Evolutionary conservation across 1,139 yeast genomes (phyloP), one percentile per base, ranked within the genome.

Genomic region (Pichia terricola): DNA sequence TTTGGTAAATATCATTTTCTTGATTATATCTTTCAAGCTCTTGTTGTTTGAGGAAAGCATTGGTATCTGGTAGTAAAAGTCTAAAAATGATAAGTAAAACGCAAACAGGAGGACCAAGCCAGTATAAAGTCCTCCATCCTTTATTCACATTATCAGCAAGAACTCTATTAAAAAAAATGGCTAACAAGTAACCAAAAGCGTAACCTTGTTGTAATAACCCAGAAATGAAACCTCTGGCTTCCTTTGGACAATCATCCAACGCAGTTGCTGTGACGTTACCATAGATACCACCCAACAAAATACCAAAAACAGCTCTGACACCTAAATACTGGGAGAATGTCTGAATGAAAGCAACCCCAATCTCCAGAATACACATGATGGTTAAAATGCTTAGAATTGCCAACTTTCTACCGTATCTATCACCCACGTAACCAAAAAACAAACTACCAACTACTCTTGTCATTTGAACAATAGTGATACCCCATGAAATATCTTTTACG

Each of bases 91-190:
- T 69, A 51, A 81, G 70, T 26, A 79, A 59, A 37, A 75, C 72
- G 28, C 83, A 79, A 10, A 81, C 74, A 28, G 89, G 84, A 28
- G 91, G 79, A 42, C 84, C 77, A 56, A 86, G 82, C 88, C 94
- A 84, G 62, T 79, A 81, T 51, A 84, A 68, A 1, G 87, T 73
- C 58, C 94, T 72, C 95, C 95, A 85, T 1, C 75, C 72, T 53
- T 76, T 73, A 2, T 64, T 48, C 8, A 78, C 63, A 45, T 70
- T 72, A 51, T 72, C 73, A 4, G 70, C 70, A 50, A 80, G 67
- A 1, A 82, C 84, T 50, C 87, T 70, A 50, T 72, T 74, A 62
- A 81, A 80, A 37, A 79, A 66, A 37, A 79, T 84, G 3, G 79
- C 84, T 36, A 81, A 59, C 41, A 81, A 64, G 55, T 81, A 74